Evolutionary conservation across 805 yeast species (phyloP).

Genomic region (Spathaspora sp.): DNA sequence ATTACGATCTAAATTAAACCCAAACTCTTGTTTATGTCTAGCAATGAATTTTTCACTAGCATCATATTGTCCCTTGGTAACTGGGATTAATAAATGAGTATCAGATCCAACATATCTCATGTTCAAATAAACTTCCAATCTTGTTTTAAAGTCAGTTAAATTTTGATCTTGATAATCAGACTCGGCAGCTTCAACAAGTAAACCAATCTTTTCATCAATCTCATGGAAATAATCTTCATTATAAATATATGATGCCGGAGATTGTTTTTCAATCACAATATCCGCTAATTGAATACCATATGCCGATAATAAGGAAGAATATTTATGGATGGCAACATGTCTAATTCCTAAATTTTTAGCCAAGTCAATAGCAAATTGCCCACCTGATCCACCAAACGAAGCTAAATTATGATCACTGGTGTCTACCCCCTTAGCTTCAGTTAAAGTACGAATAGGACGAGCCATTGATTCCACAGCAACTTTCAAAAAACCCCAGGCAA

Average conservation of each 20-base stretch:
- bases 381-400: conserved; percentile 38
- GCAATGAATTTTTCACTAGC: conserved; percentile 21
- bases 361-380: conserved; percentile 26
- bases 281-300: conserved; percentile 33
- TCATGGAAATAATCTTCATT: conserved; percentile 22
- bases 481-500: conserved; percentile 30
- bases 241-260: conserved; percentile 28
- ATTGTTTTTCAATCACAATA: conserved; percentile 32
- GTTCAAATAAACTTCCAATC: conserved; percentile 64
- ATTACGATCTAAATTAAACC: conserved; percentile 31
- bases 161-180: conserved; percentile 48
- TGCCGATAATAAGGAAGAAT: conserved; percentile 32
- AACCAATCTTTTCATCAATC: conserved; percentile 44
- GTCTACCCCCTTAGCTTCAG: conserved; percentile 31
- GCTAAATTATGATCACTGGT: conserved; percentile 29
- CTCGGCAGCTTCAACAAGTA: conserved; percentile 41
- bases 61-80: conserved; percentile 17
- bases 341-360: conserved; percentile 27
- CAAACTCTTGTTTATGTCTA: conserved; percentile 33
- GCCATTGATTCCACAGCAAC: conserved; percentile 35
- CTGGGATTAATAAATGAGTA: conserved; percentile 70
- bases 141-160: conserved; percentile 35
- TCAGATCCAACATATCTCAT: conserved; percentile 88
- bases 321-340: conserved; percentile 29
- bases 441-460: conserved; percentile 30